A percentile compares a stretch with the other conserved stretches of the same genome.
phyloP scores from a whole-genome alignment of 805 yeast species.

The Candida insectorum region DNA sequence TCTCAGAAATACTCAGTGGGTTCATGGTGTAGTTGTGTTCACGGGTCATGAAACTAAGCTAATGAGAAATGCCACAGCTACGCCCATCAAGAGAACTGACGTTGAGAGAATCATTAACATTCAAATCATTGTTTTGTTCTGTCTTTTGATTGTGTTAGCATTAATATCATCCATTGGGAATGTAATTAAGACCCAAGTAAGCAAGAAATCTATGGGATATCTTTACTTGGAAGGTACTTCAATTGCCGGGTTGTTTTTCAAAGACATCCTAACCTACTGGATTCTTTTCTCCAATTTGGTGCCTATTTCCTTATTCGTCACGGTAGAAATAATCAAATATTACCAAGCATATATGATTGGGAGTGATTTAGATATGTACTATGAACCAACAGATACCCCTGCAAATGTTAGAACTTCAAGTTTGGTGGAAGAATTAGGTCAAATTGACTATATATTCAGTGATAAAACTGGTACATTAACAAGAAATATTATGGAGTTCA shows the following conservation, averaged over 20 bases:
- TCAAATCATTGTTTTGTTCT: conserved; percentile 86
- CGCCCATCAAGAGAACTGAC: conserved; percentile 96
- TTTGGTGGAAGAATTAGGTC: conserved; percentile 95
- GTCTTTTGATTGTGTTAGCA: conserved; percentile 70
- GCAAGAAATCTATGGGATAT: conserved; percentile 55
- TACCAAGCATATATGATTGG: conserved; percentile 93
- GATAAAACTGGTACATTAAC: conserved; percentile 98
- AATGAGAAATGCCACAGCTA: conserved; percentile 98
- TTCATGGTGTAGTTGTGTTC: conserved; percentile 87
- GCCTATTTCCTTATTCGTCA: conserved; percentile 95
- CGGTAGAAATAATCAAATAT: conserved; percentile 92
- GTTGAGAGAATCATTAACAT: conserved; percentile 92
- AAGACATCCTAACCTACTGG: conserved; percentile 91
- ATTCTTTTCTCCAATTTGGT: conserved; percentile 92
- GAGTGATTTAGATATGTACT: conserved; percentile 91
- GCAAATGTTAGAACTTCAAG: conserved; percentile 94
- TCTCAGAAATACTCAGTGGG: conserved; percentile 90
- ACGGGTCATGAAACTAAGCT: conserved; percentile 98
- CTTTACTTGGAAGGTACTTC: conserved; percentile 66
- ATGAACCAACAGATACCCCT: conserved; percentile 85
- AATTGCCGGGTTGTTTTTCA: conserved; percentile 70
- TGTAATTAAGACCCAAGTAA: conserved; percentile 63
- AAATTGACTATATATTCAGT: conserved; percentile 91
- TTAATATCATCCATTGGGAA: conserved; percentile 86
- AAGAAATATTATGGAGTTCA: conserved; percentile 94